phyloP scores from a whole-genome alignment of 139 green algal genomes.

The Microglena sp. region DNA sequence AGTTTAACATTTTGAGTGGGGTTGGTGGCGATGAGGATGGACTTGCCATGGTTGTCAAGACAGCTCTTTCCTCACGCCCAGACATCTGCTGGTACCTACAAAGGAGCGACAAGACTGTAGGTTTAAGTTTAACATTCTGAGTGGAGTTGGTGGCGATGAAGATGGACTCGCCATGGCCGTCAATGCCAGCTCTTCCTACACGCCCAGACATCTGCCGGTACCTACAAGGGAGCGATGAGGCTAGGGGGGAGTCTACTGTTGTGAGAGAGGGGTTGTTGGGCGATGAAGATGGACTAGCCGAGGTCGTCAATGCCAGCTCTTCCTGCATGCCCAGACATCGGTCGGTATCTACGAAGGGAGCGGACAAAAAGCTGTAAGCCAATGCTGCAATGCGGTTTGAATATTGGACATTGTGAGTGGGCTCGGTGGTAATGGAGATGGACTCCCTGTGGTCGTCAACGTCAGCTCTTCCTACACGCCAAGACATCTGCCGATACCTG shows the following conservation, averaged over 20 bases:
- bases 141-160: too few species aligned
- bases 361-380: too few species aligned
- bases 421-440: background rate
- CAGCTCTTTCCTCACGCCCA: slow-evolving; percentile 54
- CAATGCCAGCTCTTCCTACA: slow-evolving; percentile 57
- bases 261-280: too few species aligned
- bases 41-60: slow-evolving; percentile 52
- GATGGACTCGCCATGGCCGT: slow-evolving; percentile 38
- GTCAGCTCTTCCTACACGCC: slow-evolving; percentile 52
- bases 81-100: slow-evolving; percentile 68
- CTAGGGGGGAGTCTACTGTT: too few species aligned
- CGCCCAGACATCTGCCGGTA: slow-evolving; percentile 67
- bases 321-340: slow-evolving; percentile 69
- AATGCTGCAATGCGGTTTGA: background rate
- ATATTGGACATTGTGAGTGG: too few species aligned
- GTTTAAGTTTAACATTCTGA: background rate
- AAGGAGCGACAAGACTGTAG: too few species aligned
- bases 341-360: slow-evolving; percentile 42
- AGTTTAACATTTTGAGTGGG: too few species aligned
- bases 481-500: slow-evolving; percentile 65
- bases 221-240: too few species aligned
- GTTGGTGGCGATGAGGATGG: background rate
- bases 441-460: slow-evolving; percentile 55
- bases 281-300: slow-evolving; percentile 27
- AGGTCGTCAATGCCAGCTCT: slow-evolving; percentile 57